Conservation (phyloP, 305 asterid species). For the Euphrasia arctica region DNA sequence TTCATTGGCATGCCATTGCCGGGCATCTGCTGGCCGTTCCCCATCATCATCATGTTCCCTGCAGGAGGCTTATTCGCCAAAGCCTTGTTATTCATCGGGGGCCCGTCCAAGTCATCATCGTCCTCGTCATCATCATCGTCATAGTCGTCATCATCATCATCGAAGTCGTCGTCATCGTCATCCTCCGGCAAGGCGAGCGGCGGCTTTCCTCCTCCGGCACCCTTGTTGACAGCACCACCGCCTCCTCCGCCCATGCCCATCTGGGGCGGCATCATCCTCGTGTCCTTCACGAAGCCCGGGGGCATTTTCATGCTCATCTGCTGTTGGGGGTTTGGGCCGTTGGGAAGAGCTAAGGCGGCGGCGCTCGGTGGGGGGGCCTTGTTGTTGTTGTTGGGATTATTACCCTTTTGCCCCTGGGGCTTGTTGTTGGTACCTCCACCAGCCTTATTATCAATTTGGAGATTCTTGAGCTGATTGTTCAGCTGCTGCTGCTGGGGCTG, state of each 20-base stretch:
- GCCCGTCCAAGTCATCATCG: slow-evolving; percentile 49
- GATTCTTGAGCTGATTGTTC: slow-evolving; percentile 57
- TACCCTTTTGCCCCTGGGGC: slow-evolving; percentile 30
- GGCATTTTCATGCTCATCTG: slow-evolving; percentile 68
- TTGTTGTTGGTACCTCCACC: slow-evolving; percentile 19
- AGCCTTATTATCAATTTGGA: slow-evolving; percentile 55
- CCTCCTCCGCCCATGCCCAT: slow-evolving; percentile 12
- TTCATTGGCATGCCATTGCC: slow-evolving; percentile 30
- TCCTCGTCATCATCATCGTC: slow-evolving; percentile 32
- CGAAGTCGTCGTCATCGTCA: slow-evolving; percentile 41
- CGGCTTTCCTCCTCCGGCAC: slow-evolving; percentile 18
- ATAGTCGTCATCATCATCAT: slow-evolving; percentile 42
- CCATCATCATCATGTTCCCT: slow-evolving; percentile 22
- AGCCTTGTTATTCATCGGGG: slow-evolving; percentile 20
- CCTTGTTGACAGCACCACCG: background rate
- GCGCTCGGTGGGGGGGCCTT: background rate
- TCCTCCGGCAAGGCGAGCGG: slow-evolving; percentile 39
- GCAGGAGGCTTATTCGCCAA: slow-evolving; percentile 28
- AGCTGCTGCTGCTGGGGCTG: background rate
- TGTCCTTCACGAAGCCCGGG: slow-evolving; percentile 46
- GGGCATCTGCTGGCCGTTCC: slow-evolving; percentile 32
- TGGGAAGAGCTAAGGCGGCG: background rate
- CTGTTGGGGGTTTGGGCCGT: slow-evolving; percentile 22
- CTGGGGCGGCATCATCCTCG: slow-evolving; percentile 39
- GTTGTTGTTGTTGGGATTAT: background rate